Conservation (phyloP, 225 moss, liverwort and hornwort genomes). For the Climacium dendroides region DNA sequence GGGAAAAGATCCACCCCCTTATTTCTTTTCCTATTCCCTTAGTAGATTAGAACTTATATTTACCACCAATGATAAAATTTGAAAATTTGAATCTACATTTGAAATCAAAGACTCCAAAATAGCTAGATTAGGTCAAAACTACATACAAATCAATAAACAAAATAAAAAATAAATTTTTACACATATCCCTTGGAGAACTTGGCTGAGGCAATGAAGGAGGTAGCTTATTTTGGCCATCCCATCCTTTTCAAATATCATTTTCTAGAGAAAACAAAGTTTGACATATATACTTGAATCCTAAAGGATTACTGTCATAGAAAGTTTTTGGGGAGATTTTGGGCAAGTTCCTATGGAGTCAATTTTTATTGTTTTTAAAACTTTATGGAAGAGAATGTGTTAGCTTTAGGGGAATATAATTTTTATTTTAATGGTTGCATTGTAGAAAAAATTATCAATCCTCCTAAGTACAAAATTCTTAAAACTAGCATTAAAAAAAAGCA, state of each 20-base stretch:
- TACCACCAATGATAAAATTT: neutral
- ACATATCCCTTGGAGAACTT: neutral
- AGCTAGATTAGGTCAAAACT: neutral
- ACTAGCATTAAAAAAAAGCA: accelerated
- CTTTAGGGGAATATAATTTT: neutral
- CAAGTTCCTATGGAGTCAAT: neutral
- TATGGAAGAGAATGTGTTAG: neutral
- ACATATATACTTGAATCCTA: neutral
- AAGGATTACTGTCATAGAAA: neutral
- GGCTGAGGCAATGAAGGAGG: neutral
- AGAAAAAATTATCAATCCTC: neutral
- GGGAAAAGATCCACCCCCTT: neutral
- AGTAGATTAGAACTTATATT: neutral
- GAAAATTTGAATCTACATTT: neutral
- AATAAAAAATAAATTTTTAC: neutral
- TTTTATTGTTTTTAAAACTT: neutral
- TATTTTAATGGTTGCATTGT: neutral
- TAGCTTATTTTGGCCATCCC: accelerated
- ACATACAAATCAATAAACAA: neutral
- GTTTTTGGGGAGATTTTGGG: neutral
- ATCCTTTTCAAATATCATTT: neutral
- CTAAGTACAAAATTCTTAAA: neutral
- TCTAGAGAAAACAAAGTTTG: neutral
- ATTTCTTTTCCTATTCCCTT: neutral
- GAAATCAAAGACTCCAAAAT: neutral